Evolutionary conservation across 208 protist genomes (phyloP), one percentile per base, ranked within the genome.

Genomic region (Trypanosoma melophagium): DNA sequence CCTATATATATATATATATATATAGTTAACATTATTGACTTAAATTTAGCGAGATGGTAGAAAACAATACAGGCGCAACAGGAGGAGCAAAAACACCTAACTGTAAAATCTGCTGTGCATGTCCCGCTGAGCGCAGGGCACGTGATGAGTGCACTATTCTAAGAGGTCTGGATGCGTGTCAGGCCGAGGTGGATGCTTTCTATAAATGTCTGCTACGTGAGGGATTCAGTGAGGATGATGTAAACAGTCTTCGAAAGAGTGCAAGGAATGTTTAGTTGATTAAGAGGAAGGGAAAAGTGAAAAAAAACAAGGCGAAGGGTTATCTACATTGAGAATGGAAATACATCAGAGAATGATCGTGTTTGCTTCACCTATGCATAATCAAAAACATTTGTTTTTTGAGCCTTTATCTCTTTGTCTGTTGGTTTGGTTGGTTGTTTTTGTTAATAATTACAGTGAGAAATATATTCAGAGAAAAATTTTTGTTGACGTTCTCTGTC

Each of bases 51-150:
- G 28, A 35, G 28, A 35, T 35, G 28, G 28, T 35, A 35, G 28
- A 1, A 35, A 35, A 7, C 3, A 10, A 47, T 47, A n/a, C 42
- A 47, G 8, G 8, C 9, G 49, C n/a, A 14, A 45, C n/a, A 21
- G 41, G 3, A 38, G 19, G 28, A 45, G 50, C 28, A 14, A 72
- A 72, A 44, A 66, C 54, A 16, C 90, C 90, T n/a, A 63, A 49
- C 24, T 95, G 90, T 66, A 93, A 87, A 63, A 95, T 95, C 19
- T 95, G 90, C 52, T 95, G 90, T 57, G 90, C 90, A 35, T 95
- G 90, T 51, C 90, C 90, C 21, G 61, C 76, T 22, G 80, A 89
- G 70, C 83, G 87, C 19, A 79, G 81, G 31, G 69, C 65, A 25
- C 75, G 90, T 16, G 90, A 95, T 60, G 90, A 95, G 68, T 95